Evolutionary conservation across 768 basidiomycete genomes (phyloP), one percentile per base, ranked within the genome.

Genomic region (Trametes sanguinea): DNA sequence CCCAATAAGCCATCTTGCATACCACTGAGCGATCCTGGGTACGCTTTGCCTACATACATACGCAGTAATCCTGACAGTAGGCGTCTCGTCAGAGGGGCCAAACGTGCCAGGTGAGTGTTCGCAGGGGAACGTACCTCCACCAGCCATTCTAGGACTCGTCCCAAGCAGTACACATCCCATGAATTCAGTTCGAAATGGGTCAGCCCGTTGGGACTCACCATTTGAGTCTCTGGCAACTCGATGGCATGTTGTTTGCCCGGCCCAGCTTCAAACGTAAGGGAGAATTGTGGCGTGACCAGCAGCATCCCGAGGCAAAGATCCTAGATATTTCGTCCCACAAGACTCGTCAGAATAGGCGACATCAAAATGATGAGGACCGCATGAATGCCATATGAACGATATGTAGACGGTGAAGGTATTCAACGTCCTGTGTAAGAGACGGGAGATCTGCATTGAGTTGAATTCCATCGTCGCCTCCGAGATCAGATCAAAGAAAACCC

Each of bases 111-210:
- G 2, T 7, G 4, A n/a, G 16, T 17, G 16, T 22, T 22, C 22
- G 22, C 22, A 22, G 22, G 27, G 2, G 6, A 46, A n/a, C 45
- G 4, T 29, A 57, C 57, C 39, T 51, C 7, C 22, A 43, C 2
- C 9, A 57, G 6, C 1, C 9, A 5, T 16, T 55, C 40, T 4
- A 54, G n/a, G 14, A 47, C 10, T 7, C n/a, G 39, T 11, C 60
- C 60, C 7, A 50, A 6, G 32, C 61, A 62, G 42, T 56, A 56
- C 9, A 61, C 52, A 27, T 61, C 60, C 60, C 60, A 61, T 3
- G 60, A 61, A 13, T 61, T 54, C 1, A 54, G 61, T 32, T 62
- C 61, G 37, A 62, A 62, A 7, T 44, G 48, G 8, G 35, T 51
- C 10, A 56, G 16, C 2, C 53, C 61, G 8, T 45, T 32, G 0